These are phyloP conservation scores for Wickerhamomyces mucosus DNA, from an alignment of 805 yeast genomes.

Conservation along the genomic window DNA sequence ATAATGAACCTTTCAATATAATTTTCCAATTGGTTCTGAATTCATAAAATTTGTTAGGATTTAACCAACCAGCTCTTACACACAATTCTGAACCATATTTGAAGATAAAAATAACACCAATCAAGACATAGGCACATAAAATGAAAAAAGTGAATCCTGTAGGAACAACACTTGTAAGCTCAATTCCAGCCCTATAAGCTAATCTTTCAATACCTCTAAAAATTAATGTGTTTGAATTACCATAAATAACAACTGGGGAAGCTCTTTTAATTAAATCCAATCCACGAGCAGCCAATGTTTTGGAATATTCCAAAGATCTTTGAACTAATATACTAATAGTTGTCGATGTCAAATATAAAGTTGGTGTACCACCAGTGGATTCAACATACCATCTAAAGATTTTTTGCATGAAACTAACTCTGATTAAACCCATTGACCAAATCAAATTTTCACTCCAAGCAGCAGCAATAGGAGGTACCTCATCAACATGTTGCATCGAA, in stretches of 20 bases:
- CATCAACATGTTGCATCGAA: conserved; percentile 75
- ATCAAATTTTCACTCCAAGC: conserved; percentile 89
- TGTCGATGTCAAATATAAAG: conserved; percentile 51
- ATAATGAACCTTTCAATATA: conserved; percentile 68
- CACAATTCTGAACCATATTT: conserved; percentile 42
- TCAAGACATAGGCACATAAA: conserved; percentile 63
- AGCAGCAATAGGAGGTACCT: conserved; percentile 85
- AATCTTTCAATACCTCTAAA: conserved; percentile 82
- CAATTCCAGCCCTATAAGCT: conserved; percentile 69
- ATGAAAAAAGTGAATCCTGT: conserved; percentile 86
- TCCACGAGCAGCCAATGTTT: conserved; percentile 21
- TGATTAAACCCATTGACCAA: conserved; percentile 91
- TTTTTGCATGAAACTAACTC: conserved; percentile 72
- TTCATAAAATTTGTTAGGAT: conserved; percentile 34
- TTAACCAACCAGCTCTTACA: conserved; percentile 39
- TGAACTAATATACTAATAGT: conserved; percentile 69
- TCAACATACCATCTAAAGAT: conserved; percentile 80
- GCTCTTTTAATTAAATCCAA: conserved; percentile 26
- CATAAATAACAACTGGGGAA: conserved; percentile 27
- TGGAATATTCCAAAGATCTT: conserved; percentile 34
- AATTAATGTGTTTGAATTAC: conserved; percentile 53
- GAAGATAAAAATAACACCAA: conserved; percentile 46
- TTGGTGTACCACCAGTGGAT: conserved; percentile 82
- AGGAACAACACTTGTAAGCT: conserved; percentile 71
- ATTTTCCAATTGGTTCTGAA: conserved; percentile 47